Base-by-base conservation (phyloP, 2,329 filamentous ascomycete species). In the Pseudocercospora fijiensis region DNA sequence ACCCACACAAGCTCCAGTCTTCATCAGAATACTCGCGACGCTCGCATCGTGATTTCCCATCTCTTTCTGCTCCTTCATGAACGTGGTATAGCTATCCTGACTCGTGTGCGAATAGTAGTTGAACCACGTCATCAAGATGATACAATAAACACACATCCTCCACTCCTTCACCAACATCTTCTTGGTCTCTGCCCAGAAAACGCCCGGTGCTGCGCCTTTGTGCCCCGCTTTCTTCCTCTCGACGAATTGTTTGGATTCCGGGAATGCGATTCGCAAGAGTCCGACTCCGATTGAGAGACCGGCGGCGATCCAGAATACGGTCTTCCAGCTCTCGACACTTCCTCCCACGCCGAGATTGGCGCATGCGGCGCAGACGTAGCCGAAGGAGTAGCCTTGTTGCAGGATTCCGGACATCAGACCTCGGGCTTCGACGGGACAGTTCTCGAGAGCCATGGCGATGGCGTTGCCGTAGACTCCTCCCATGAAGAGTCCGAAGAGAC, bases 381-480 rank as follows among this genome's bases (percentile, higher is more conserved):
- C 91, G 67, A 92, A 84, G 5, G 66, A 68, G 55, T 67, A 70
- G 2, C 91, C 91, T 76, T 92, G 90, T 72, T 95, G 91, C 18
- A 94, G 78, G 57, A 95, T 90, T 60, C 91, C 91, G 13, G 88
- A 91, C 85, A 95, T 90, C 41, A 95, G 81, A 70, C 91, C 91
- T 74, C 91, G 84, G 7, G 90, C 88, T 62, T 90, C 86, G 22
- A 55, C 51, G 0, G 89, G 89, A 64, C 88, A 85, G 71, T 91
- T 90, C 73, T 92, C 90, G 8, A 88, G 76, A 0, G 85, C 85
- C 2, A 85, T 88, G 0, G 86, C 85, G 11, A 85, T 84, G 16
- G 82, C 84, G 67, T 87, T 87, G 3, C 85, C 85, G 68, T 86
- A 86, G 13, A 87, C 72, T 53, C 85, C 85, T 22, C 85, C 85